Base-by-base conservation (phyloP, 2,329 filamentous ascomycete genomes). In the Fusarium xylarioides region DNA sequence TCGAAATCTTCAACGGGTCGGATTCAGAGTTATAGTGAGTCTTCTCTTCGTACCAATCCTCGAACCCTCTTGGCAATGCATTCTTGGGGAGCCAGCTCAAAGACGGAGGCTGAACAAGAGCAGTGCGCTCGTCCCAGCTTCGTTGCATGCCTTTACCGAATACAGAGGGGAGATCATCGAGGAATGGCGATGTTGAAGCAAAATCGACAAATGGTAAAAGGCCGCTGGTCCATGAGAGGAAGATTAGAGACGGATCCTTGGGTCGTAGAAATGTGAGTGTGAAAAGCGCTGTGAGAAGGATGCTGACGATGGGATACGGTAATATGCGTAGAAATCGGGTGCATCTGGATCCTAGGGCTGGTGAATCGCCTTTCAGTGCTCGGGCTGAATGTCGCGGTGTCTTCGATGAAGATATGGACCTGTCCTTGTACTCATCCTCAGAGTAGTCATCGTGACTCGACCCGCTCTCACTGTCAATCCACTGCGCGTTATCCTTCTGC, bases 1-100 rank as follows among this genome's bases (percentile, higher is more conserved):
- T 85, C 1, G 82, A 80, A n/a, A 84, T 78, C 50, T 81, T 83
- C 44, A 85, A 47, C 1, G 84, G 84, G 37, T 85, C 84, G 9
- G 74, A 61, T 2, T 71, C 73, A 9, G 83, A 78, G 28, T 70
- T 79, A 53, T 85, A 85, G 54, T 82, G 80, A 2, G 74, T 61
- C 18, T 56, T 32, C 3, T 73, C 55, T 3, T 63, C 49, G 23
- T 76, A 74, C 79, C 79, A 80, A 32, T 80, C 79, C 28, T 71
- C 66, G 2, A 80, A 80, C 0, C 79, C 79, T 2, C 58, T 54
- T 5, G 75, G 66, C 1, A 74, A 30, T 11, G 52, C 57, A 2
- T 63, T 59, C 18, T 69, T 63, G 6, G 79, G 75, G 10, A 80
- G 71, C 79, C 79, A 80, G 30, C 65, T 59, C 26, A 75, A 66